Conservation (phyloP, 139 green algal species). For the Auxenochlorella pyrenoidosa region DNA sequence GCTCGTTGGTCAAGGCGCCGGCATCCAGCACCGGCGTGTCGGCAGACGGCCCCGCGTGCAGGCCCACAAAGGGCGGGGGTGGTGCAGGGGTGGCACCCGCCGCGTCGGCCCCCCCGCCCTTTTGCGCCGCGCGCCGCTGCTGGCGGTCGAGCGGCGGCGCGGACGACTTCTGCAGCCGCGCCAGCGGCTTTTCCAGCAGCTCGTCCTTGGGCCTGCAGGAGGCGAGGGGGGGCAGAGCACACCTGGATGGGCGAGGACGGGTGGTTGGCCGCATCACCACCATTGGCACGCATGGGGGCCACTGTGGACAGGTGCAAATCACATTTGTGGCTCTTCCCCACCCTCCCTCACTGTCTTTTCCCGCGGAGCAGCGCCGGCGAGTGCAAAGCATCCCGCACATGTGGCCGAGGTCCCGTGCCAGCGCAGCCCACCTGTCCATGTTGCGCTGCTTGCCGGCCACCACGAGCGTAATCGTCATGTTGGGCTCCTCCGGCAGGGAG, state of each 20-base stretch:
- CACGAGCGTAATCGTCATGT: constrained; percentile 58
- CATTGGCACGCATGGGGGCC: neutral
- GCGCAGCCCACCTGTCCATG: constrained; percentile 59
- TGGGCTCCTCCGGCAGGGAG: constrained; percentile 40
- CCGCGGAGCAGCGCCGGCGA: too few relatives aligned
- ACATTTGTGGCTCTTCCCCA: too few relatives aligned
- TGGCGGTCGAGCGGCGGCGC: constrained; percentile 51
- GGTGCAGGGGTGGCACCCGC: neutral
- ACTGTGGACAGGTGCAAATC: too few relatives aligned
- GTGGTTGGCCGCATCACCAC: neutral
- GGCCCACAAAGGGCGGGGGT: constrained; percentile 14
- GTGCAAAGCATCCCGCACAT: too few relatives aligned
- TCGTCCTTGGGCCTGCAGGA: constrained; percentile 69
- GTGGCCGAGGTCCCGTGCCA: too few relatives aligned
- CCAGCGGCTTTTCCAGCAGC: constrained; percentile 72
- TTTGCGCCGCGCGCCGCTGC: constrained; percentile 42
- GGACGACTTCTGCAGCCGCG: constrained; percentile 64
- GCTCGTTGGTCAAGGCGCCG: constrained; percentile 58
- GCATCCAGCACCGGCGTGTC: constrained; percentile 46
- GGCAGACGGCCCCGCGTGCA: constrained; percentile 36
- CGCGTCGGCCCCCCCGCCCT: neutral
- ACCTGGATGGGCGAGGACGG: neutral
- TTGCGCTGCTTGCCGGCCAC: constrained; percentile 65
- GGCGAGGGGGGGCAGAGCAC: neutral
- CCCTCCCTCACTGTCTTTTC: too few relatives aligned